A percentile compares a stretch with the other conserved stretches of the same genome.
Evolutionary conservation across 192 early-diverging fungal genomes (phyloP).

Genomic region (Lobulomyces angularis): DNA sequence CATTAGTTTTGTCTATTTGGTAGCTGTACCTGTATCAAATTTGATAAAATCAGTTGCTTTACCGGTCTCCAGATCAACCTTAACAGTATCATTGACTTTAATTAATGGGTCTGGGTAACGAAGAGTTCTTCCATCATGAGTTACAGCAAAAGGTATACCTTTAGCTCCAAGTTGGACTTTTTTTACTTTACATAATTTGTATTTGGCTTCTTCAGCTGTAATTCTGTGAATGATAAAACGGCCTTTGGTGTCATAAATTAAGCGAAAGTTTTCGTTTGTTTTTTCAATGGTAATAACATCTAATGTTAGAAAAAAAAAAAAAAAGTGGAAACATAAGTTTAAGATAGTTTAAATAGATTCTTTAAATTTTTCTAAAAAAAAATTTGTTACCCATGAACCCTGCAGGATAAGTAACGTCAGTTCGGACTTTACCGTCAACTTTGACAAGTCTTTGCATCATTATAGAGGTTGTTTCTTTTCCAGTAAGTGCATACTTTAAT

Average conservation of each 20-base stretch:
- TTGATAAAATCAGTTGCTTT: slow-evolving; percentile 92
- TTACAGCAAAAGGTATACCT: slow-evolving; percentile 89
- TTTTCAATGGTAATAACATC: slow-evolving; percentile 85
- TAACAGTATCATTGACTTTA: slow-evolving; percentile 99
- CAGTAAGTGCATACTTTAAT: slow-evolving; percentile 97
- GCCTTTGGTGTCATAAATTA: slow-evolving; percentile 98
- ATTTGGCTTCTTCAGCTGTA: slow-evolving; percentile 93
- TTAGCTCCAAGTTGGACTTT: slow-evolving; percentile 88
- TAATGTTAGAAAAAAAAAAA: slow-evolving; percentile 17
- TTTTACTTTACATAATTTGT: slow-evolving; percentile 99
- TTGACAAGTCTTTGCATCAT: slow-evolving; percentile 98
- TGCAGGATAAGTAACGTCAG: slow-evolving; percentile 89
- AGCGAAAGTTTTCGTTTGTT: slow-evolving; percentile 99
- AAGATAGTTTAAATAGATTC: slow-evolving; percentile 1
- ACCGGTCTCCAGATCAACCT: slow-evolving; percentile 83
- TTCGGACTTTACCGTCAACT: slow-evolving; percentile 97
- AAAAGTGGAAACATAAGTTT: slow-evolving; percentile 3
- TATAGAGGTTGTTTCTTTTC: slow-evolving; percentile 90
- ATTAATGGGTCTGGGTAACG: slow-evolving; percentile 98
- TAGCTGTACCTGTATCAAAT: slow-evolving; percentile 96
- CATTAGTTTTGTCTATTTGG: no score
- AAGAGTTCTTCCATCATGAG: slow-evolving; percentile 98
- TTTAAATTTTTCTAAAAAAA: slow-evolving; percentile 1
- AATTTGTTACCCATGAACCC: slow-evolving; percentile 81
- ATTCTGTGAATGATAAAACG: slow-evolving; percentile 99